Evolutionary conservation across 768 basidiomycete genomes (phyloP).

Genomic region (Scleroderma citrinum): DNA sequence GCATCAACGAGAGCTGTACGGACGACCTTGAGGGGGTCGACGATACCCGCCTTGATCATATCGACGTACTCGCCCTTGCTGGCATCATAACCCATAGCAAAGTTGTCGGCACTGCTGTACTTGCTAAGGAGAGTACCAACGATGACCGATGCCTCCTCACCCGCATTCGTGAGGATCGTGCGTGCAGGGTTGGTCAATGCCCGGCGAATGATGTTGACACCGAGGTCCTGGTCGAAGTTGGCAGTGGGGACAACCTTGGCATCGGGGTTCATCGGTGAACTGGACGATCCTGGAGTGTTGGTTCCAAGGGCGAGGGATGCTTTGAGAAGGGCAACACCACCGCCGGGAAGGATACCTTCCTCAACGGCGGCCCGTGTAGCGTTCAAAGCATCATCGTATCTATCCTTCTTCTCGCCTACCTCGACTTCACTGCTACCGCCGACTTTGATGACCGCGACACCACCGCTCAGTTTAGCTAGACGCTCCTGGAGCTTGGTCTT

Average conservation of each 20-base stretch:
- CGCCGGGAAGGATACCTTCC: slow-evolving; percentile 97
- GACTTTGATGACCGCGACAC: slow-evolving; percentile 98
- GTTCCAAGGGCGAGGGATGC: slow-evolving; percentile 68
- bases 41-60: slow-evolving; percentile 91
- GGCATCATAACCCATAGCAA: slow-evolving; percentile 86
- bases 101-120: slow-evolving; percentile 71
- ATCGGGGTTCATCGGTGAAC: slow-evolving; percentile 45
- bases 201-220: slow-evolving; percentile 86
- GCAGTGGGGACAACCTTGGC: slow-evolving; percentile 65
- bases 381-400: slow-evolving; percentile 94
- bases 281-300: slow-evolving; percentile 39
- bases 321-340: slow-evolving; percentile 90
- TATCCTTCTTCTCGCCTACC: slow-evolving; percentile 98
- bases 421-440: slow-evolving; percentile 93
- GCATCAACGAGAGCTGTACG: slow-evolving; percentile 91
- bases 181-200: slow-evolving; percentile 81
- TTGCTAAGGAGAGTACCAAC: slow-evolving; percentile 76
- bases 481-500: slow-evolving; percentile 93
- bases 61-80: slow-evolving; percentile 89
- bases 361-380: slow-evolving; percentile 98
- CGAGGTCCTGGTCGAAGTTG: slow-evolving; percentile 98
- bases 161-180: slow-evolving; percentile 89
- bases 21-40: slow-evolving; percentile 95
- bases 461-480: slow-evolving; percentile 91
- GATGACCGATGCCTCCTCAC: slow-evolving; percentile 90